These are phyloP conservation scores for Colletotrichum neosansevieriae DNA, from an alignment of 2,329 filamentous ascomycete species.

Conservation along the genomic window DNA sequence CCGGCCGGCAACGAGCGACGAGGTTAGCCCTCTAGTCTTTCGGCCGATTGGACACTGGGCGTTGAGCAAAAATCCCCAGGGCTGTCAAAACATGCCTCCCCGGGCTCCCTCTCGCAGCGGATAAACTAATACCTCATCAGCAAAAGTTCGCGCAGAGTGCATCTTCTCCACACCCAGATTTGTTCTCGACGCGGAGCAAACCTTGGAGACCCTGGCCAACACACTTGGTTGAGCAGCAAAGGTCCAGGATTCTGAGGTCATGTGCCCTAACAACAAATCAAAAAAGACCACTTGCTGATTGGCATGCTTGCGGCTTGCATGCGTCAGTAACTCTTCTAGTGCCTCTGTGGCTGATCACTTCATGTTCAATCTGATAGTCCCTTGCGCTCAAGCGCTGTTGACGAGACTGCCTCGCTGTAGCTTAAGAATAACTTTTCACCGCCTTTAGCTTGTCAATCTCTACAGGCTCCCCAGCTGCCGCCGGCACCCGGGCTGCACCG, in stretches of 20 bases:
- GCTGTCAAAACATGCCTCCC: conserved; percentile 23
- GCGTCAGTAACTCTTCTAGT: conserved; percentile 17
- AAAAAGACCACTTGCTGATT: conserved; percentile 11
- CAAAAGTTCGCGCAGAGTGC: conserved; percentile 34
- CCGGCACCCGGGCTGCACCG: not conserved
- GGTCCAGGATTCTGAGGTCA: conserved; percentile 7
- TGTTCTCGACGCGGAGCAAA: conserved; percentile 29
- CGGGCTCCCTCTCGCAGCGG: conserved; percentile 26
- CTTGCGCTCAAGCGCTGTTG: not conserved
- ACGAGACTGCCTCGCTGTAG: conserved; percentile 2
- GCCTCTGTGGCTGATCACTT: conserved; percentile 15
- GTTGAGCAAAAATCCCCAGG: conserved; percentile 15
- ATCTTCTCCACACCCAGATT: conserved; percentile 37
- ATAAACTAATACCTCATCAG: conserved; percentile 37
- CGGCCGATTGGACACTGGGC: conserved; percentile 24
- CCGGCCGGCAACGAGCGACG: conserved; percentile 20
- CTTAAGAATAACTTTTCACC: conserved; percentile 18
- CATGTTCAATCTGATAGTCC: not conserved
- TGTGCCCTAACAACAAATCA: conserved; percentile 25
- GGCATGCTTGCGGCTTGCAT: conserved; percentile 15
- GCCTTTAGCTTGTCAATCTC: conserved; percentile 1
- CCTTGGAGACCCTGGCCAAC: conserved; percentile 33
- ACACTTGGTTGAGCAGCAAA: conserved; percentile 5
- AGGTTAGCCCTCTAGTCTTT: conserved; percentile 2
- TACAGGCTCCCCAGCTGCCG: not conserved